Conservation (phyloP, 352 stramenopile genomes). For the Phytophthora tentaculata region DNA sequence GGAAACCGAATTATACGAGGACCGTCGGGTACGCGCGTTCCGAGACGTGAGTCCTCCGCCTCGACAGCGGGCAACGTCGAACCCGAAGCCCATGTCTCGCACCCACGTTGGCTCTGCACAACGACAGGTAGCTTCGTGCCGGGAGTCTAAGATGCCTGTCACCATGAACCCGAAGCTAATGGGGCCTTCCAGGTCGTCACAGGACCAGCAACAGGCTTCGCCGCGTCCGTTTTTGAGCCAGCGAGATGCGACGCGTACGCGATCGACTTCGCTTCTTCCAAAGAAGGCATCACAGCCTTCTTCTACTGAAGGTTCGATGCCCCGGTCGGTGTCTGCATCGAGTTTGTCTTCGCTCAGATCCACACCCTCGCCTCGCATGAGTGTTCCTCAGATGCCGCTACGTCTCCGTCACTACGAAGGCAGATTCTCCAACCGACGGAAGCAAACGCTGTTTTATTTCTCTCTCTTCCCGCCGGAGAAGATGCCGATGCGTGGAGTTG, state of each 20-base stretch:
- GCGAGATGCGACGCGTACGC: slow-evolving; percentile 13
- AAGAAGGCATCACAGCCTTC: slow-evolving; percentile 12
- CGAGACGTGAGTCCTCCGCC: slow-evolving; percentile 18
- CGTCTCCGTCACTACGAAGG: slow-evolving; percentile 47
- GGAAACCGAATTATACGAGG: slow-evolving; percentile 21
- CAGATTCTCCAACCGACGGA: slow-evolving; percentile 46
- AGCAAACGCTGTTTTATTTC: slow-evolving; percentile 51
- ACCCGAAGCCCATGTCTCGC: slow-evolving; percentile 21
- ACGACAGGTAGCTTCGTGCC: slow-evolving; percentile 21
- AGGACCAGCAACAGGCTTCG: slow-evolving; percentile 14
- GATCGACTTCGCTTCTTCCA: slow-evolving; percentile 21
- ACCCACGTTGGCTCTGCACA: slow-evolving; percentile 5
- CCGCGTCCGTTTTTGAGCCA: slow-evolving; percentile 13
- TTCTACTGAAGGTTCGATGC: slow-evolving; percentile 13
- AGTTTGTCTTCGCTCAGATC: slow-evolving; percentile 30
- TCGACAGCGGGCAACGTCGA: slow-evolving; percentile 22
- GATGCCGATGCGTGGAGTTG: slow-evolving; percentile 44
- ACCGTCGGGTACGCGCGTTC: slow-evolving; percentile 16
- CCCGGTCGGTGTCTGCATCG: slow-evolving; percentile 25
- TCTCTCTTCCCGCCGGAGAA: slow-evolving; percentile 41
- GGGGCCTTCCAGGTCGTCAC: slow-evolving; percentile 4
- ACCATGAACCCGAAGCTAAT: slow-evolving; percentile 28
- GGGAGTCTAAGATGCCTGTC: slow-evolving; percentile 18
- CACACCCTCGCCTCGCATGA: slow-evolving; percentile 12
- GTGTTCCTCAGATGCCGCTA: slow-evolving; percentile 20